phyloP scores from a whole-genome alignment of 345 rosid genomes.

The Camelina sativa region DNA sequence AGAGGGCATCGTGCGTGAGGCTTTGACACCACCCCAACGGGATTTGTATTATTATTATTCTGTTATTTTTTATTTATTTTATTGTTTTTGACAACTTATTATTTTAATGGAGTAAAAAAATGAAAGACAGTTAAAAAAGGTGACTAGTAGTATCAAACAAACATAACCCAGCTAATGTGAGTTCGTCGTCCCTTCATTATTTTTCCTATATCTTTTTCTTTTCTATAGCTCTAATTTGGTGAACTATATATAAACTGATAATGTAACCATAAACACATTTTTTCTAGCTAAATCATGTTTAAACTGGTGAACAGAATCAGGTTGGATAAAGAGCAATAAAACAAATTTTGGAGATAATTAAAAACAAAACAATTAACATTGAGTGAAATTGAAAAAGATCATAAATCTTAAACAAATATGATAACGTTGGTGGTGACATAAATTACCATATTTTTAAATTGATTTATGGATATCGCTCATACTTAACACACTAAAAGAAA shows the following conservation, averaged over 20 bases:
- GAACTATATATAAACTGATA: not conserved
- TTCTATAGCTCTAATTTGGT: not conserved
- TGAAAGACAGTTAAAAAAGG: not conserved
- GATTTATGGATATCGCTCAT: too few species aligned
- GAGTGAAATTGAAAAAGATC: too few species aligned
- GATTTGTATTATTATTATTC: not conserved
- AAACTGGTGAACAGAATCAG: too few species aligned
- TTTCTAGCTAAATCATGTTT: too few species aligned
- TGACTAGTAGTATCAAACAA: not conserved
- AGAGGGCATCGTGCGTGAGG: slow-evolving; percentile 6
- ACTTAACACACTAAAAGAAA: too few species aligned
- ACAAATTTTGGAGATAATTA: too few species aligned
- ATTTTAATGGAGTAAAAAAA: not conserved
- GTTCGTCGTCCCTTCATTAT: not conserved
- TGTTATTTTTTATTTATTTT: not conserved
- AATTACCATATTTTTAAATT: too few species aligned
- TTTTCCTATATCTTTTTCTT: too few species aligned
- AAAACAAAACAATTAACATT: too few species aligned
- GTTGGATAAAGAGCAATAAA: too few species aligned
- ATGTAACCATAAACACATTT: not conserved
- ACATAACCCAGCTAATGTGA: slow-evolving; percentile 4
- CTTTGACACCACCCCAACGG: not conserved
- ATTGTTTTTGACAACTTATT: not conserved
- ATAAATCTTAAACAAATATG: too few species aligned
- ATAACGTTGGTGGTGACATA: too few species aligned